Evolutionary conservation across 202 grass and related monocot genomes (phyloP).

Genomic region (Sporobolus alterniflorus): DNA sequence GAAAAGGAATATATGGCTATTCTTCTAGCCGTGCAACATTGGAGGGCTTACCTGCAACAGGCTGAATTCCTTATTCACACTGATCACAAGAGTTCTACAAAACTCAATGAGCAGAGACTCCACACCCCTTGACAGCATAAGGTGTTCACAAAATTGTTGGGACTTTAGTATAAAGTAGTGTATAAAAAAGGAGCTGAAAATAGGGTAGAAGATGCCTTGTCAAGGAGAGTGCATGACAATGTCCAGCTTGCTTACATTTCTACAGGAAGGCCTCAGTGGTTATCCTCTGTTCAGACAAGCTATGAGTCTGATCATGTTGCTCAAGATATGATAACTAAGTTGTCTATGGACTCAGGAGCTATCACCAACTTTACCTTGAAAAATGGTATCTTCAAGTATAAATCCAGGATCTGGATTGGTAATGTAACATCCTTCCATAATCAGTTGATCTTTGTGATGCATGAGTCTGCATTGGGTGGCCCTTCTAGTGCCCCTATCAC

Average conservation of each 20-base stretch:
- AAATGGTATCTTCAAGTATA: not conserved
- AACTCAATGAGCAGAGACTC: not conserved
- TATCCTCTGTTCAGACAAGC: no score
- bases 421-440: not conserved
- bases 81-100: not conserved
- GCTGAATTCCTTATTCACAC: not conserved
- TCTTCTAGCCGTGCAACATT: not conserved
- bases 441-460: not conserved
- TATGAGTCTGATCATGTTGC: no score
- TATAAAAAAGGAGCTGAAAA: not conserved
- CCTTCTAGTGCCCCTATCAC: not conserved
- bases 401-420: not conserved
- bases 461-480: not conserved
- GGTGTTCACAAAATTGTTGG: not conserved
- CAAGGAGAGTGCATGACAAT: no score
- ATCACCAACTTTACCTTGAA: no score
- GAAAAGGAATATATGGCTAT: not conserved
- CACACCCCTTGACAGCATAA: not conserved
- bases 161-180: not conserved
- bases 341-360: no score
- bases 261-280: not conserved
- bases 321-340: no score
- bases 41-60: not conserved
- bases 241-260: no score
- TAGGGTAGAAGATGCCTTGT: not conserved